Percentiles rank a stretch among this genome's conserved stretches.
phyloP scores from a whole-genome alignment of 371 early-diverging fungal genomes.

The Homolaphlyctis polyrhiza region DNA sequence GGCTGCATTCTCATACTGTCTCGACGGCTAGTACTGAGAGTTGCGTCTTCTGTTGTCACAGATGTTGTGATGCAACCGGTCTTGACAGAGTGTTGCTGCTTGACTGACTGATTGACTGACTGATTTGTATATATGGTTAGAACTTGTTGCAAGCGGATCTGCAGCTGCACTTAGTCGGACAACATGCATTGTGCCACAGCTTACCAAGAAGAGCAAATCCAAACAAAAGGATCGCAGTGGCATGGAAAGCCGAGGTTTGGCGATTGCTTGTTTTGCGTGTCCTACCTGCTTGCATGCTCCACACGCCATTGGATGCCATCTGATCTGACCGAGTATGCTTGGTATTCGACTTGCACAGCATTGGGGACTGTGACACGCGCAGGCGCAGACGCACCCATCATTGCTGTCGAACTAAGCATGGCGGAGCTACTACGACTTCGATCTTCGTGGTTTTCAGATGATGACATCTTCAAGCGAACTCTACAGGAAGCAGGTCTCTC shows the following conservation, averaged over 20 bases:
- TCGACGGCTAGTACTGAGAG: neutral
- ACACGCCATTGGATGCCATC: too few species aligned
- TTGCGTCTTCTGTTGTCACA: neutral
- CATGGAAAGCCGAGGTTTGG: constrained; percentile 4
- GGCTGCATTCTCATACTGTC: neutral
- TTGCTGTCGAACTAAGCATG: constrained; percentile 6
- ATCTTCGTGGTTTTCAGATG: constrained; percentile 8
- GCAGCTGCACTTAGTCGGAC: neutral
- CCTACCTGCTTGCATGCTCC: too few species aligned
- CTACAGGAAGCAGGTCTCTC: neutral
- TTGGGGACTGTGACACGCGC: neutral
- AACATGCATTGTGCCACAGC: constrained; percentile 7
- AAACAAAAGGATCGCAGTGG: constrained; percentile 1
- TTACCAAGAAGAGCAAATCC: constrained; percentile 5
- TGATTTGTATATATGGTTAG: too few species aligned
- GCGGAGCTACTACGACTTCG: constrained; percentile 3
- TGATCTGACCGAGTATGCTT: too few species aligned
- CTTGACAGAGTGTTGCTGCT: too few species aligned
- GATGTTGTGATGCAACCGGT: too few species aligned
- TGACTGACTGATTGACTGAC: too few species aligned
- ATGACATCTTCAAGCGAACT: constrained; percentile 11
- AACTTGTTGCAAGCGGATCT: neutral
- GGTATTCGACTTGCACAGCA: neutral
- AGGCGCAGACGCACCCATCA: constrained; percentile 2
- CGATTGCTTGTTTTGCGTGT: too few species aligned